Evolutionary conservation across 345 rosid species (phyloP).

Genomic region (Rubroshorea leprosula): DNA sequence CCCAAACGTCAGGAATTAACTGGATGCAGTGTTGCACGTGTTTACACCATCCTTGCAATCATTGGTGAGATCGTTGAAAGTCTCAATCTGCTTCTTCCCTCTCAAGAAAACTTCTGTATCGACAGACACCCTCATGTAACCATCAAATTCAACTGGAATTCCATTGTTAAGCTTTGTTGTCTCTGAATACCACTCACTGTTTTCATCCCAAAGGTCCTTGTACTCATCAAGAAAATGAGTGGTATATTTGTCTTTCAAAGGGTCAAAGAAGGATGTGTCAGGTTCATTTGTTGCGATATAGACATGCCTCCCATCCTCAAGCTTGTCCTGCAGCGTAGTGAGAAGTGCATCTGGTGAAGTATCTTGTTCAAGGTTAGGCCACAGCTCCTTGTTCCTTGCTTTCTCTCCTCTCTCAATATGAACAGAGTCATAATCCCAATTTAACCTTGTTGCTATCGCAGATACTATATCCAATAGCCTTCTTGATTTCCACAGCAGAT

Average conservation of each 20-base stretch:
- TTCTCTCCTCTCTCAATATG: conserved; percentile 87
- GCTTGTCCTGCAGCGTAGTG: conserved; percentile 55
- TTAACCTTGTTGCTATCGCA: conserved; percentile 58
- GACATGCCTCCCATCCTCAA: conserved; percentile 74
- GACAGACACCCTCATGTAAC: conserved; percentile 82
- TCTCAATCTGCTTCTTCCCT: conserved; percentile 91
- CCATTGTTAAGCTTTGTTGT: conserved; percentile 77
- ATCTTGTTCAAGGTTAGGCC: conserved; percentile 83
- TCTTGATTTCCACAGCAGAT: conserved; percentile 83
- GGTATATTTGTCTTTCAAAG: conserved; percentile 73
- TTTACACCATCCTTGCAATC: conserved; percentile 88
- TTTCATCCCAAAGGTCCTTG: conserved; percentile 80
- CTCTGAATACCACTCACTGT: conserved; percentile 86
- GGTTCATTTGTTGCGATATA: conserved; percentile 84
- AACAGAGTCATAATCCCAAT: conserved; percentile 88
- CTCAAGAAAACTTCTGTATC: conserved; percentile 93
- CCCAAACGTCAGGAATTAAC: conserved; percentile 27
- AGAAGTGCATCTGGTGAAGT: conserved; percentile 65
- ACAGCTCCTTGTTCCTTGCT: conserved; percentile 65
- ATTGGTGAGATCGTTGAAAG: conserved; percentile 81
- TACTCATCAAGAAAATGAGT: conserved; percentile 83
- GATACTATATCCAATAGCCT: conserved; percentile 88
- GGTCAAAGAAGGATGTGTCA: conserved; percentile 54
- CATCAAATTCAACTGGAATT: conserved; percentile 79
- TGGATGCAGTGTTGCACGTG: conserved; percentile 65